Evolutionary conservation across 2,329 filamentous ascomycete species (phyloP).

Genomic region (Apiospora malaysiana): DNA sequence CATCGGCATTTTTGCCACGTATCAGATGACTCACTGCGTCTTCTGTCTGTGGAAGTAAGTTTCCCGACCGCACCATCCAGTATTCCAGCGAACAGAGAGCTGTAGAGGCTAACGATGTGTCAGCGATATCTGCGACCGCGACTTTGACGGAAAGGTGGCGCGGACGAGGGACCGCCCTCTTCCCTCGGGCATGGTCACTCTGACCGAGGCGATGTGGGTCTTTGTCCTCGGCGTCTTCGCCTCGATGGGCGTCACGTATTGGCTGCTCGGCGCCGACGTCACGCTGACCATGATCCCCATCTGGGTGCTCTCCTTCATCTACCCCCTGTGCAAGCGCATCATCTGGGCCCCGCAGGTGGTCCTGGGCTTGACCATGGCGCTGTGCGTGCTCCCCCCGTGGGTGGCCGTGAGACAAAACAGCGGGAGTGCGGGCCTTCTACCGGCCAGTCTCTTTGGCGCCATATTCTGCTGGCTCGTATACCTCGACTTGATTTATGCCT

Average conservation of each 20-base stretch:
- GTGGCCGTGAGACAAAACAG: not conserved
- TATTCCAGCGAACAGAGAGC: too few relatives aligned
- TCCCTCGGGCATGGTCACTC: not conserved
- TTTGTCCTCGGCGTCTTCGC: not conserved
- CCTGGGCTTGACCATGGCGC: not conserved
- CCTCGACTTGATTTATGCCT: constrained; percentile 1
- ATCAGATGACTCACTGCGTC: not conserved
- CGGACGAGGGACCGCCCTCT: not conserved
- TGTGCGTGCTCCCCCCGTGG: not conserved
- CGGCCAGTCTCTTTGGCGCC: constrained; percentile 2
- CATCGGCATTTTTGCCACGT: not conserved
- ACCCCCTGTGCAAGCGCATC: constrained; percentile 2
- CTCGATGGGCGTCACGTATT: not conserved
- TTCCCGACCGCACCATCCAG: too few relatives aligned
- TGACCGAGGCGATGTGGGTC: not conserved
- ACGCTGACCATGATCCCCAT: constrained; percentile 1
- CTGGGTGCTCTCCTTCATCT: not conserved
- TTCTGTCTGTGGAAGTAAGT: constrained; percentile 9
- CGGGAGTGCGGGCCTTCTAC: not conserved
- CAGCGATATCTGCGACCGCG: not conserved
- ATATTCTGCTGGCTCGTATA: not conserved
- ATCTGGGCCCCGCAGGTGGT: not conserved
- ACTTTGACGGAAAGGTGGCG: constrained; percentile 1
- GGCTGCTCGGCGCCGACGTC: not conserved
- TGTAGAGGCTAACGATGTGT: too few relatives aligned